phyloP scores from a whole-genome alignment of 2,329 filamentous ascomycete species.

The Trichoderma pleuroti region DNA sequence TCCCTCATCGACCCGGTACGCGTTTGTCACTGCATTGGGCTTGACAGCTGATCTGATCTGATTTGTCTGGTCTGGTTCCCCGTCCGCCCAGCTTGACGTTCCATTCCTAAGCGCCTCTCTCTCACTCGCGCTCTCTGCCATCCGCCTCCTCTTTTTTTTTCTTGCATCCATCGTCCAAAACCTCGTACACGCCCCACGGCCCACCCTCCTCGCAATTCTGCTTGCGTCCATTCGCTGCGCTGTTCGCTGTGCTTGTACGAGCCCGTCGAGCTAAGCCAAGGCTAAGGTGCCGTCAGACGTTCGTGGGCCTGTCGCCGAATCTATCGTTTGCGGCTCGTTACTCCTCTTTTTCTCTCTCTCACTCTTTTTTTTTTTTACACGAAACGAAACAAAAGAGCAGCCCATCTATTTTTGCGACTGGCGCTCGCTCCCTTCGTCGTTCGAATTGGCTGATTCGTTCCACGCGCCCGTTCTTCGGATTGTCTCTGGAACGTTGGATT shows the following conservation, averaged over 20 bases:
- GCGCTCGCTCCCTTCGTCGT: background rate
- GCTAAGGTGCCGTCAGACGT: background rate
- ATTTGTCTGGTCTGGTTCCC: background rate
- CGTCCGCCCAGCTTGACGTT: background rate
- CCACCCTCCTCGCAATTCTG: background rate
- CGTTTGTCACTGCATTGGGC: background rate
- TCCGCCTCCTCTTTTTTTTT: background rate
- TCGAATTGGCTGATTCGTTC: constrained; percentile 1
- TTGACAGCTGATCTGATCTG: background rate
- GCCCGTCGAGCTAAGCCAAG: background rate
- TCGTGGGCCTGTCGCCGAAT: background rate
- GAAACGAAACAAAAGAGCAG: background rate
- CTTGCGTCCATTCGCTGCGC: background rate
- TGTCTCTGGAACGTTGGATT: background rate
- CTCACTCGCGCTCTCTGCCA: background rate
- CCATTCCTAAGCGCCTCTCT: background rate
- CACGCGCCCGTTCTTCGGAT: background rate
- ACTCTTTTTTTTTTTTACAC: background rate
- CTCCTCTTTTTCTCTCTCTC: background rate
- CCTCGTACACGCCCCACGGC: constrained; percentile 5
- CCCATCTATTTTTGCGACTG: background rate
- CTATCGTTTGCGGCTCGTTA: background rate
- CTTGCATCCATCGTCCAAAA: background rate
- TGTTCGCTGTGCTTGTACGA: background rate
- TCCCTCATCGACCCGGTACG: background rate